Base-by-base conservation (phyloP, 2,329 filamentous ascomycete species). In the Aspergillus caelatus region DNA sequence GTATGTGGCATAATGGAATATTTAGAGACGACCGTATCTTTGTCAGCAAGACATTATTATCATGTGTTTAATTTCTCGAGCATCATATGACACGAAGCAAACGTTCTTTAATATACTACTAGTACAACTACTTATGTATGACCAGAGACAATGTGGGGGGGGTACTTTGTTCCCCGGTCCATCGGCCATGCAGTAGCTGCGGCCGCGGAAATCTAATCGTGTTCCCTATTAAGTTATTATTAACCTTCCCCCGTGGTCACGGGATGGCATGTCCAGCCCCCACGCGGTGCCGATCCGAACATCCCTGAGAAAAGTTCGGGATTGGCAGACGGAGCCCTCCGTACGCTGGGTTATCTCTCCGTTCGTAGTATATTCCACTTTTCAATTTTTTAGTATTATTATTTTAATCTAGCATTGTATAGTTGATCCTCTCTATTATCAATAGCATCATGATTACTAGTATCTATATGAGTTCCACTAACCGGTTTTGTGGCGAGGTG, bases 1-100 rank as follows among this genome's bases (percentile, higher is more conserved):
- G 12, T 94, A 94, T 74, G 78, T 93, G 61, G 89, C 91, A 65
- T 92, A 76, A 39, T 34, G 48, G 71, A 61, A 26, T 43, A 45
- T 57, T 56, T 48, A 57, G 41, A 46, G 41, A 50, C 32, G 26
- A 48, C 36, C n/a, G 45, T 52, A 58, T 34, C 21, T 32, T 48
- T 60, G 39, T 45, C 41, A 45, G 58, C 50, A 32, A 48, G 48
- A 55, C 28, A 30, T 52, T 19, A 19, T 39, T 11, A 19, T 39
- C n/a, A 26, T 52, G 52, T 36, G 14, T 55, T 21, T 41, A 41
- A 39, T 14, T 55, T 12, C 21, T 36, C 36, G 52, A 55, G 14
- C 32, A 39, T 39, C 52, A 55, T 55, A 30, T 39, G 32, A 55
- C 52, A 23, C 52, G 32, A 55, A 55, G 32, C 45, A 48, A 48